Base-by-base conservation (phyloP, 1,139 yeast species). In the Magnusiomyces suaveolens region DNA sequence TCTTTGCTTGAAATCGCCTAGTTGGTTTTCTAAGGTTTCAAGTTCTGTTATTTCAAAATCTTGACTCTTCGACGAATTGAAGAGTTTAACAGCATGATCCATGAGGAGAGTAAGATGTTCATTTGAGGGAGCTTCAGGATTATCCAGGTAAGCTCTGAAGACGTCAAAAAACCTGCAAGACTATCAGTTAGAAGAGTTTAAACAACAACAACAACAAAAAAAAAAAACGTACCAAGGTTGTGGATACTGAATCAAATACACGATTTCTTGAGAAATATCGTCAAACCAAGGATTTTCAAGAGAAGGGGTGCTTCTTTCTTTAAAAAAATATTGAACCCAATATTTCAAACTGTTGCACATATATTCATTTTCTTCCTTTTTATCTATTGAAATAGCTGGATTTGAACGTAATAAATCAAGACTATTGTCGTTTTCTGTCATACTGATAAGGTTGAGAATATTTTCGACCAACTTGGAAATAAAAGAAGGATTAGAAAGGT, bases 401-500 rank as follows among this genome's bases (percentile, higher is more conserved):
- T 23, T 43, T 10, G 36, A 23, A 3, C 12, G 2, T 24, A 10
- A 16, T 25, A 20, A 38, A 23, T 26, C 43, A 23, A 8, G 14
- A 14, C 2, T 8, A 3, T 20, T 6, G 10, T 26, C 48, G 14
- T 32, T 21, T 26, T 41, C 29, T 1, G 26, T 18, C n/a, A 36
- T 29, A 36, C 56, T 54, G 10, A 61, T 52, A n/a, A 54, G 47
- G 12, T 57, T 56, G n/a, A 60, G 43, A 6, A 58, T 58, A 33
- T 54, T 54, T n/a, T 52, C 47, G 16, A 57, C 56, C 24, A 64
- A 48, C 21, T 61, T 47, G 25, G 60, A 57, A 1, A 59, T 59
- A 50, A 62, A 55, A 4, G 61, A 61, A 12, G 55, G 57, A 4
- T 51, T 52, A 32, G 58, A 58, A 24, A 64, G 41, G 1, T 53